Evolutionary conservation across 2,329 filamentous ascomycete species (phyloP), one percentile per base, ranked within the genome.

Genomic region (Phialemonium atrogriseum): DNA sequence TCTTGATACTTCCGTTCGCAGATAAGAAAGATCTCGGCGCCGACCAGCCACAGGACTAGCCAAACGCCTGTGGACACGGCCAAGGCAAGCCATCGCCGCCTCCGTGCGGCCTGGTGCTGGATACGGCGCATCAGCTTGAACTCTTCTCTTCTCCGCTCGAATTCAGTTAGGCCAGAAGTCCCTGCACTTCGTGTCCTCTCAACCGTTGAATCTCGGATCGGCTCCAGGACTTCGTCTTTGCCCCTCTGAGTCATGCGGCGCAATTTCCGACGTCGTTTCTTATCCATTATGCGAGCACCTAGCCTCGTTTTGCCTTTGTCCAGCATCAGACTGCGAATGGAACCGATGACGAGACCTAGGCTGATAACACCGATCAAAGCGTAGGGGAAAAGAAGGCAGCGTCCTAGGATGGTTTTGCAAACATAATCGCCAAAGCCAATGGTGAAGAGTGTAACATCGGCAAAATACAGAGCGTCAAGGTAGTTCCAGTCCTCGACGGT

Each of bases 101-200:
- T 80, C 5, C 55, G 61, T 2, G 71, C 64, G 0, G 84, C 79
- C 7, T 70, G 62, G 3, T 63, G 52, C 54, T 94, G 86, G 26
- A 94, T 87, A 34, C 67, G 68, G 17, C 87, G 77, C 88, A 95
- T 93, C 2, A 86, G 64, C 12, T 78, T 60, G 46, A 93, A 93
- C 37, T 87, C 79, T 24, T 73, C 68, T 36, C 77, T 75, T 27
- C 82, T 73, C 15, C 80, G 71, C 41, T 80, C 60, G 15, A 66
- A 65, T 46, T 80, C 75, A 10, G 54, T 58, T 5, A 55, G 38
- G n/a, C n/a, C n/a, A n/a, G n/a, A n/a, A n/a, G n/a, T n/a, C n/a
- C n/a, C n/a, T n/a, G n/a, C n/a, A n/a, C n/a, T n/a, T n/a, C n/a
- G n/a, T n/a, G n/a, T n/a, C n/a, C n/a, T n/a, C n/a, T n/a, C n/a